phyloP scores from a whole-genome alignment of 176 grass and related monocot species.

The Oryza australiensis region DNA sequence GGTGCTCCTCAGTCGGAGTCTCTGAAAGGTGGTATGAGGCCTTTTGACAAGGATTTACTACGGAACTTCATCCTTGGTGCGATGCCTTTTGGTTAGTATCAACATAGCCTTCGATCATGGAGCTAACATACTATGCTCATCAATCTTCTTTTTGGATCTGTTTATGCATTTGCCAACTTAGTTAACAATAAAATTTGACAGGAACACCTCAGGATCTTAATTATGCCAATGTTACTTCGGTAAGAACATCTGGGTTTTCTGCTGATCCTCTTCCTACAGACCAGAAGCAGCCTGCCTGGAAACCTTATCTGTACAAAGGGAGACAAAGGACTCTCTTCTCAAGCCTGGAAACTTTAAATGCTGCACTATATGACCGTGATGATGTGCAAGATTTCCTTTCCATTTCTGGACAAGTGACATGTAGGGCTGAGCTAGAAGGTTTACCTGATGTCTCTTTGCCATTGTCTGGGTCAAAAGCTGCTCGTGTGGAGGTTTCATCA shows the following conservation, averaged over 20 bases:
- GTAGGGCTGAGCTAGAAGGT: slow-evolving; percentile 94
- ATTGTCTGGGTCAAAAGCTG: slow-evolving; percentile 71
- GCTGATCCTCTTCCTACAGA: slow-evolving; percentile 65
- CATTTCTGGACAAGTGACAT: slow-evolving; percentile 87
- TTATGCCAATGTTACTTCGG: slow-evolving; percentile 65
- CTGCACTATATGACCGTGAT: slow-evolving; percentile 93
- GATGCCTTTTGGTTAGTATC: slow-evolving; percentile 95
- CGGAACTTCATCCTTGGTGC: slow-evolving; percentile 72
- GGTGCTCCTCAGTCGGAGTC: slow-evolving; percentile 58
- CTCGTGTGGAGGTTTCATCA: slow-evolving; percentile 64
- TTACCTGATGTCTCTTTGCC: slow-evolving; percentile 89
- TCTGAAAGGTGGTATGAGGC: slow-evolving; percentile 60
- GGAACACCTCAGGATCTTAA: slow-evolving; percentile 91
- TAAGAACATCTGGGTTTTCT: slow-evolving; percentile 75
- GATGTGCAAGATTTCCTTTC: slow-evolving; percentile 90
- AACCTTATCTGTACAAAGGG: slow-evolving; percentile 89
- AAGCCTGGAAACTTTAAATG: slow-evolving; percentile 72
- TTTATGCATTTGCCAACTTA: slow-evolving; percentile 24
- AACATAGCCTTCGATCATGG: slow-evolving; percentile 2
- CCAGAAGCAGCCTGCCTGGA: slow-evolving; percentile 93
- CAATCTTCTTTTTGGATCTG: slow-evolving; percentile 21
- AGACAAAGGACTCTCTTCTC: slow-evolving; percentile 75
- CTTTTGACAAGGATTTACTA: slow-evolving; percentile 85
- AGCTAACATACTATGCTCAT: background rate
- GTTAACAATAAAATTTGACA: slow-evolving; percentile 37